phyloP scores from a whole-genome alignment of 2,329 filamentous ascomycete species.

The Phialophora chinensis region DNA sequence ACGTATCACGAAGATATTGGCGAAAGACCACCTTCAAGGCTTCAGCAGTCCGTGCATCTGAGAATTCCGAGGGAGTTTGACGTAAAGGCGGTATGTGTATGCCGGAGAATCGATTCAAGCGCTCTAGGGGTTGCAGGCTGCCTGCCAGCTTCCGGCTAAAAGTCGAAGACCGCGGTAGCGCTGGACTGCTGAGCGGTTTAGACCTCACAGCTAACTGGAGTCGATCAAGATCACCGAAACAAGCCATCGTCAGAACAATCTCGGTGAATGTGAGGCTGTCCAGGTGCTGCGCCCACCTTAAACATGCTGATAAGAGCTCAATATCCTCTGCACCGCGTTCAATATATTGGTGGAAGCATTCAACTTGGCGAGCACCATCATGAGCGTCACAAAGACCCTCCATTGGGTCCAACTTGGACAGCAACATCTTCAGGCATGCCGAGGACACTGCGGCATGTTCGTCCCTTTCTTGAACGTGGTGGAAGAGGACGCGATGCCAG shows the following conservation, averaged over 20 bases:
- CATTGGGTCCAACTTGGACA: not conserved
- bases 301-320: conserved; percentile 13
- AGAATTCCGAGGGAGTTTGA: not conserved
- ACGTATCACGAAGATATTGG: conserved; percentile 3
- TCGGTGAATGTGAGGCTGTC: conserved; percentile 9
- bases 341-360: conserved; percentile 23
- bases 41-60: conserved; percentile 7
- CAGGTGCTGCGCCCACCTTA: conserved; percentile 8
- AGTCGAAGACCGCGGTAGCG: not conserved
- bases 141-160: not conserved
- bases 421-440: conserved; percentile 15
- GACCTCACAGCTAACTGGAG: conserved; percentile 12
- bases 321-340: conserved; percentile 10
- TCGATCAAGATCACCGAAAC: conserved; percentile 13
- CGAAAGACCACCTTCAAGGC: conserved; percentile 11
- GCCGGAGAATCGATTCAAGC: not conserved
- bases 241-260: conserved; percentile 16
- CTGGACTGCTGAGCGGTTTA: conserved; percentile 1
- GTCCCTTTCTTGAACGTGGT: conserved; percentile 5
- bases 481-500: conserved; percentile 12
- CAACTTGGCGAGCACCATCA: conserved; percentile 5
- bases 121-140: not conserved
- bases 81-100: conserved; percentile 5
- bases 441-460: conserved; percentile 1
- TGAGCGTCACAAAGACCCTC: conserved; percentile 6